Evolutionary conservation across 2,329 filamentous ascomycete species (phyloP), one percentile per base, ranked within the genome.

Genomic region (Teratosphaeria epicoccoides): DNA sequence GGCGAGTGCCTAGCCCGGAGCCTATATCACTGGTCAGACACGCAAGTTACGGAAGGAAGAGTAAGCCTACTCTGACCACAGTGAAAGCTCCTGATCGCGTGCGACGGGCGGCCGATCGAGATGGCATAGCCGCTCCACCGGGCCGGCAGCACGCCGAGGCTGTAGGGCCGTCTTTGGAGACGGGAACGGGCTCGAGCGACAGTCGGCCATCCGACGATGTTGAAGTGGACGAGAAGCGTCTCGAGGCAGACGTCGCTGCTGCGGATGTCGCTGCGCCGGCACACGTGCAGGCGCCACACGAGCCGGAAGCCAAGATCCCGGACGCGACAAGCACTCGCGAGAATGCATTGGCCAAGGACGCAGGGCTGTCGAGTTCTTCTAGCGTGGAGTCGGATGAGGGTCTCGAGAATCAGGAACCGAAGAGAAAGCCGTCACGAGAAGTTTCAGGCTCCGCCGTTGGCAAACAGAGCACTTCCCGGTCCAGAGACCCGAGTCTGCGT

Each of bases 1-100:
- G 47, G 24, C 43, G 43, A 14, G 24, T 43, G 24, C 49, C 55
- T 10, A 57, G 54, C 33, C 54, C 58, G 6, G 60, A 60, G 46
- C 53, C 55, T 14, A 51, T 55, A 1, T 47, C 52, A 12, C 37
- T 74, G n/a, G 69, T 76, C 43, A 64, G 74, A 49, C 70, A 76
- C 57, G 74, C 74, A 9, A 76, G 74, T 61, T 55, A 76, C 24
- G 73, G 74, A 14, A 68, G 72, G 55, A 68, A 72, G 49, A 71
- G 68, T 14, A 74, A 71, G 55, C 73, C 74, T 5, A 73, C 70
- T 6, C 57, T 76, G 55, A 75, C 72, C 51, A 75, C 70, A 0
- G 74, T 76, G 51, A 73, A 69, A 55, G 73, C 70, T 37, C 63
- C 65, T 1, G 72, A 75, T 12, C 52, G 52, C 2, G 51, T 63